A percentile compares a stretch with the other conserved stretches of the same genome.
phyloP scores from a whole-genome alignment of 2,329 filamentous ascomycete genomes.

The Chaetomiaceae sp. region DNA sequence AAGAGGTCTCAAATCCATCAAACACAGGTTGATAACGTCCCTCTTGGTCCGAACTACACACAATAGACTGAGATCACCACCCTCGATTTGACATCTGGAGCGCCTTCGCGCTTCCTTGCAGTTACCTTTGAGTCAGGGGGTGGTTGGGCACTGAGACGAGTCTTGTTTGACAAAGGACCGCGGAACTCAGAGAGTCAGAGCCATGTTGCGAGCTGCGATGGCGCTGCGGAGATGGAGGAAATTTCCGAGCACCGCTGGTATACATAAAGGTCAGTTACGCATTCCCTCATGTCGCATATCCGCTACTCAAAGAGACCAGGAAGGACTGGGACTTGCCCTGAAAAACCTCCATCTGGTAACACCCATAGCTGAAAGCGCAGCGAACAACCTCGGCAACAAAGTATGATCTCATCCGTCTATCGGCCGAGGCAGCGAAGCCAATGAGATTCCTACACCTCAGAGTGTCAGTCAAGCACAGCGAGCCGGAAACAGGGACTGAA shows the following conservation, averaged over 20 bases:
- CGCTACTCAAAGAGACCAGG: background rate
- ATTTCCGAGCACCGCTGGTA: background rate
- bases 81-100: no score
- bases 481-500: background rate
- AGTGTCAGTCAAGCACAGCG: background rate
- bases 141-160: no score
- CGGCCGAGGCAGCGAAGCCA: background rate
- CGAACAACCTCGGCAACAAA: constrained; percentile 1
- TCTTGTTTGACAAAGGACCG: no score
- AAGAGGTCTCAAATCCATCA: no score
- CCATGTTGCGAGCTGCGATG: background rate
- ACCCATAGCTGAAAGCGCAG: constrained; percentile 3
- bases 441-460: background rate
- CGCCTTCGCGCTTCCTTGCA: no score
- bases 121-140: no score
- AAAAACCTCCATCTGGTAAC: constrained; percentile 7
- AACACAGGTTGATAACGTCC: no score
- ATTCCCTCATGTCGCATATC: background rate
- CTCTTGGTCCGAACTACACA: no score
- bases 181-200: no score
- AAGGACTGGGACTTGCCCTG: background rate
- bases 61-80: no score
- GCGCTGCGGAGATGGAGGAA: constrained; percentile 2
- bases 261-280: background rate
- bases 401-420: background rate